A percentile compares a stretch with the other conserved stretches of the same genome.
These are phyloP conservation scores for Capronia americana DNA, from an alignment of 2,329 filamentous ascomycete genomes.

Conservation along the genomic window DNA sequence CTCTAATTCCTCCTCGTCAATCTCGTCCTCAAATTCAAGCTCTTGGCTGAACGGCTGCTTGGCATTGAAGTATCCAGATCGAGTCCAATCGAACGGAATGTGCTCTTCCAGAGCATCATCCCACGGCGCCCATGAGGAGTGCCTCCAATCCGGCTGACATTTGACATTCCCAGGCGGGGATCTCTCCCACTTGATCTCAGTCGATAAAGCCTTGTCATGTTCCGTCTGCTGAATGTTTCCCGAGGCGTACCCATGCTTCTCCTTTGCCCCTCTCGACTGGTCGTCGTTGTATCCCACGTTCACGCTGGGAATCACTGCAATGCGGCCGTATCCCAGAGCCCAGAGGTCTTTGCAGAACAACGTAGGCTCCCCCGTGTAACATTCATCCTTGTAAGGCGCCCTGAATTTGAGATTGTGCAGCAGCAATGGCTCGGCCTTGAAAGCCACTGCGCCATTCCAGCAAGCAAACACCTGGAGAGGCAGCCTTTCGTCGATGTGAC, in stretches of 20 bases:
- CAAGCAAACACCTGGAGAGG: slow-evolving; percentile 68
- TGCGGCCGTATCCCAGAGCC: slow-evolving; percentile 56
- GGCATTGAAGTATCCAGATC: slow-evolving; percentile 27
- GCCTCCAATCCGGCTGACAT: slow-evolving; percentile 32
- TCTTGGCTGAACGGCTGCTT: slow-evolving; percentile 17
- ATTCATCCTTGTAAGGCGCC: slow-evolving; percentile 51
- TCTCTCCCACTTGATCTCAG: slow-evolving; percentile 36
- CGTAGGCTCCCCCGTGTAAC: slow-evolving; percentile 61
- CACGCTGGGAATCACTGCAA: slow-evolving; percentile 63
- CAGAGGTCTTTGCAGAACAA: slow-evolving; percentile 66
- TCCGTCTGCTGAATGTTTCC: slow-evolving; percentile 24
- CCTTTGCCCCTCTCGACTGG: slow-evolving; percentile 55
- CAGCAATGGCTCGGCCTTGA: slow-evolving; percentile 58
- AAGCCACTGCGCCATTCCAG: slow-evolving; percentile 64
- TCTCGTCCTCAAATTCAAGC: slow-evolving; percentile 15
- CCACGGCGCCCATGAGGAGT: slow-evolving; percentile 27
- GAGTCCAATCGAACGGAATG: slow-evolving; percentile 22
- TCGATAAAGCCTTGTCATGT: slow-evolving; percentile 24
- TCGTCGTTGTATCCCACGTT: slow-evolving; percentile 63
- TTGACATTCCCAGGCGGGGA: slow-evolving; percentile 38
- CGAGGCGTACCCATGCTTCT: slow-evolving; percentile 56
- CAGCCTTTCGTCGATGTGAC: slow-evolving; percentile 45
- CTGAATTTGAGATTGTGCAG: slow-evolving; percentile 57
- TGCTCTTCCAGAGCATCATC: slow-evolving; percentile 20
- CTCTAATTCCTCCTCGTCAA: slow-evolving; percentile 1